phyloP scores from a whole-genome alignment of 2,329 filamentous ascomycete genomes.

The Penicillium sp. region DNA sequence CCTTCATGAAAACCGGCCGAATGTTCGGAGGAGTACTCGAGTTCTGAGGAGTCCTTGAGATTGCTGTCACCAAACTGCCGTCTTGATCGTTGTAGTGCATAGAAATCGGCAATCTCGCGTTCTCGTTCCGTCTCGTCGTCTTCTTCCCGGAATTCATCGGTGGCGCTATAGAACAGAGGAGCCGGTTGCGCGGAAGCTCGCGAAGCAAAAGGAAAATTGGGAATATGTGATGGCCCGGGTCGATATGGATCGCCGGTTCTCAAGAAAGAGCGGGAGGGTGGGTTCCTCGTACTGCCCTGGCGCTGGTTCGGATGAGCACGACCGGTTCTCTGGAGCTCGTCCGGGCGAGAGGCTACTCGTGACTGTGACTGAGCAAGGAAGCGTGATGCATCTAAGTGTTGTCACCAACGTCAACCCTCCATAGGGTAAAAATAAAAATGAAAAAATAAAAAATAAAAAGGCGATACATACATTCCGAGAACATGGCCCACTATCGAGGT shows the following conservation, averaged over 20 bases:
- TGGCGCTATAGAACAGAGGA: slow-evolving; percentile 87
- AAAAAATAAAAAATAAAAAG: not conserved
- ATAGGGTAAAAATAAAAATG: not conserved
- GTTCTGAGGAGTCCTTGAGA: slow-evolving; percentile 78
- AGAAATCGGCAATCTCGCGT: slow-evolving; percentile 87
- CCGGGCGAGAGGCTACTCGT: slow-evolving; percentile 69
- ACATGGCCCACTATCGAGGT: slow-evolving; percentile 53
- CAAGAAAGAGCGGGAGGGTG: slow-evolving; percentile 48
- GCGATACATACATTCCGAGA: slow-evolving; percentile 74
- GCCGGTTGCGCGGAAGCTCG: slow-evolving; percentile 72
- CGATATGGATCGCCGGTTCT: slow-evolving; percentile 73
- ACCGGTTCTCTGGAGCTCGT: slow-evolving; percentile 46
- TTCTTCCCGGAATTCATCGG: slow-evolving; percentile 86
- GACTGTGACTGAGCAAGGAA: slow-evolving; percentile 97
- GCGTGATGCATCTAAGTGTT: slow-evolving; percentile 76
- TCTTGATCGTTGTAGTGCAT: slow-evolving; percentile 83
- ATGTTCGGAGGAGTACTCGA: slow-evolving; percentile 64
- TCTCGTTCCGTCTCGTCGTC: slow-evolving; percentile 90
- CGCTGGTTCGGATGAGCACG: slow-evolving; percentile 47
- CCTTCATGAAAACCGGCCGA: slow-evolving; percentile 55
- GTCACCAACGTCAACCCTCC: not conserved
- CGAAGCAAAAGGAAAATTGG: slow-evolving; percentile 73
- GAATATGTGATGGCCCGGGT: slow-evolving; percentile 64
- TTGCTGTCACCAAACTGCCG: slow-evolving; percentile 81
- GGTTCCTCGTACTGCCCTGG: slow-evolving; percentile 45